phyloP scores from a whole-genome alignment of 2,329 filamentous ascomycete species.

The Ophiostoma perfectum region DNA sequence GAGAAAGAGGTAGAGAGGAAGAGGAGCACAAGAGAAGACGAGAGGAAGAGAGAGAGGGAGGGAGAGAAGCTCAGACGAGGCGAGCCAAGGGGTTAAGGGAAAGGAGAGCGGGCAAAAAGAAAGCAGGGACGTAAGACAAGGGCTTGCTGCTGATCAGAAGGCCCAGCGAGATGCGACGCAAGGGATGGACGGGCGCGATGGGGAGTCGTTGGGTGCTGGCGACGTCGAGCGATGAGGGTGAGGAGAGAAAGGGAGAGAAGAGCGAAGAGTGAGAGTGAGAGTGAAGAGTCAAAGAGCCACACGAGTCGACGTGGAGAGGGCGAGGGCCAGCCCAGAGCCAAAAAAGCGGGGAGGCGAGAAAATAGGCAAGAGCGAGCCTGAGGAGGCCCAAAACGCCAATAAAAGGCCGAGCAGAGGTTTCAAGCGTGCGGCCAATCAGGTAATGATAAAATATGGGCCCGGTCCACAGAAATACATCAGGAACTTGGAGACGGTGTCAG shows the following conservation, averaged over 20 bases:
- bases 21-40: not conserved
- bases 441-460: not conserved
- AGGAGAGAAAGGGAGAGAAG: not conserved
- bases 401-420: not conserved
- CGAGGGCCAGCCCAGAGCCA: constrained; percentile 19
- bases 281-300: constrained; percentile 22
- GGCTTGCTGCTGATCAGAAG: constrained; percentile 23
- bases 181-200: constrained; percentile 22
- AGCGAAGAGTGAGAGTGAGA: not conserved
- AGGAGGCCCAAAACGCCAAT: not conserved
- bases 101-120: not conserved
- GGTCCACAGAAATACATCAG: not conserved
- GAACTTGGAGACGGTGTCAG: not conserved
- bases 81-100: not conserved
- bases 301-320: constrained; percentile 19
- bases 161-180: constrained; percentile 20
- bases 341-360: constrained; percentile 13
- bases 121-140: constrained; percentile 18
- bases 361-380: constrained; percentile 14
- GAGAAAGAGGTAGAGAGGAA: not conserved
- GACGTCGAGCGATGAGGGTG: constrained; percentile 24
- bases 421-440: not conserved
- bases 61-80: not conserved
- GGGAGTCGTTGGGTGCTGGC: constrained; percentile 27
- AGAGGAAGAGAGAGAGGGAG: not conserved